Conservation (phyloP, 1,139 yeast species). For the Debaryomycetaceae sp. region DNA sequence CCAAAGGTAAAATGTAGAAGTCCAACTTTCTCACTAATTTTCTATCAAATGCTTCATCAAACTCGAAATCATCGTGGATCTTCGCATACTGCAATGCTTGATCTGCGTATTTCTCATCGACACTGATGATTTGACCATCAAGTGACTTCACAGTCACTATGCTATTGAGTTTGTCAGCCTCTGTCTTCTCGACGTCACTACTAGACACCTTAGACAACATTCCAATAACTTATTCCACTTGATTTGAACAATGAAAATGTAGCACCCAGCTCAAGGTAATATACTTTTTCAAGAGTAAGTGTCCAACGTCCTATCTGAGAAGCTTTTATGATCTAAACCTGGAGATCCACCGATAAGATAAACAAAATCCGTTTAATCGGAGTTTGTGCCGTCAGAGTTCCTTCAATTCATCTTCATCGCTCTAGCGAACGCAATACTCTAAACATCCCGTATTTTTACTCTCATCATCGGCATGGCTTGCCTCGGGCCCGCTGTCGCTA, state of each 20-base stretch:
- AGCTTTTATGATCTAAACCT: no score
- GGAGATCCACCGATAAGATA: not conserved
- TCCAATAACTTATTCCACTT: no score
- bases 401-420: no score
- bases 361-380: not conserved
- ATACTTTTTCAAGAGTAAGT: no score
- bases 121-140: conserved; percentile 1
- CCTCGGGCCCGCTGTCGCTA: no score
- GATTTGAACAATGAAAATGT: no score
- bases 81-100: conserved; percentile 1
- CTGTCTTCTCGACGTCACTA: not conserved
- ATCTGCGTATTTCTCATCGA: not conserved
- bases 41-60: conserved; percentile 15
- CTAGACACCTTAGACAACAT: not conserved
- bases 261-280: no score
- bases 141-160: not conserved
- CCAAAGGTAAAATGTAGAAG: conserved; percentile 48
- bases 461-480: no score
- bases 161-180: not conserved
- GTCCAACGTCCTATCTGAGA: no score
- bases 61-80: conserved; percentile 6
- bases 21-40: conserved; percentile 47
- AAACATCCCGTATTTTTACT: no score
- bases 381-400: no score
- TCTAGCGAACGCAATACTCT: no score